phyloP scores from a whole-genome alignment of 306 rosid genomes.

The Malus sylvestris region DNA sequence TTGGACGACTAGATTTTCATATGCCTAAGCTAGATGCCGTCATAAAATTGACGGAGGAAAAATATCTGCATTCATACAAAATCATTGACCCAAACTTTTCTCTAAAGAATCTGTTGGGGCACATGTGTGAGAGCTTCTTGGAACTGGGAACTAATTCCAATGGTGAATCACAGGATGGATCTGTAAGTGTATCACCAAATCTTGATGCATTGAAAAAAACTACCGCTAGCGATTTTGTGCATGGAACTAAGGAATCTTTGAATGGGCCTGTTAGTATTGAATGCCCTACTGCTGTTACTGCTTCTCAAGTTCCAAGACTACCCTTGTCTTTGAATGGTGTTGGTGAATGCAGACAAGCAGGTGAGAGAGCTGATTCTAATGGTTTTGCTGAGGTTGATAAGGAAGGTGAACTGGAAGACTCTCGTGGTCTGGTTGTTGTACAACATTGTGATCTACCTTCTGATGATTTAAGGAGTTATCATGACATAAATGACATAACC shows the following conservation, averaged over 20 bases:
- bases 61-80: conserved; percentile 63
- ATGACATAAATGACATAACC: conserved; percentile 50
- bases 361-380: conserved; percentile 19
- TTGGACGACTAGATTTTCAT: conserved; percentile 44
- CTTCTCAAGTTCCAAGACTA: conserved; percentile 17
- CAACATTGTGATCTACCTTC: conserved; percentile 29
- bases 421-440: conserved; percentile 31
- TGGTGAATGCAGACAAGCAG: conserved; percentile 16
- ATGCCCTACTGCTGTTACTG: conserved; percentile 20
- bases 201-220: conserved; percentile 34
- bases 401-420: conserved; percentile 24
- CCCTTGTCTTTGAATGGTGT: conserved; percentile 17
- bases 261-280: conserved; percentile 33
- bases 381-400: conserved; percentile 26
- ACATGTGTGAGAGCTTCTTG: conserved; percentile 54
- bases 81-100: conserved; percentile 56
- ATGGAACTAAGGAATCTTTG: conserved; percentile 30
- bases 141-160: conserved; percentile 57
- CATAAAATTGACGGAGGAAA: conserved; percentile 65
- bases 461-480: conserved; percentile 35
- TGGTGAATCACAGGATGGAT: conserved; percentile 57
- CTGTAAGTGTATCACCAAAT: conserved; percentile 29
- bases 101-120: conserved; percentile 52
- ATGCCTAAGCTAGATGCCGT: conserved; percentile 48
- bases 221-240: conserved; percentile 22